Conservation (phyloP, 139 green algal species). For the Eudorina sp. region DNA sequence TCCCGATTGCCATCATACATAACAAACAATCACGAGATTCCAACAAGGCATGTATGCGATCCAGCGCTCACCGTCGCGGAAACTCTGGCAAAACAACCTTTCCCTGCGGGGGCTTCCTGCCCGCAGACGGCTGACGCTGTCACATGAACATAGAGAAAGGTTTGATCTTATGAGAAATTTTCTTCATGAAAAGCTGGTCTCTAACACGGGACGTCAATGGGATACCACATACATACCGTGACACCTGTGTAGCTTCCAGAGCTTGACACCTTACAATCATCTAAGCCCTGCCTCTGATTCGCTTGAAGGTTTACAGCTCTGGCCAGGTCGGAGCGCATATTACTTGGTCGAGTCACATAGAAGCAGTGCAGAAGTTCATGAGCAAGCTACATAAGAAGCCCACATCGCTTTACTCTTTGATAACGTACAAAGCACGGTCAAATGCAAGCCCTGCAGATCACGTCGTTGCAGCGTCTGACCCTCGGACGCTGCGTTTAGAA, state of each 20-base stretch:
- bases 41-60: not conserved
- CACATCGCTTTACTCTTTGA: no score
- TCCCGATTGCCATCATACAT: no score
- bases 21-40: not conserved
- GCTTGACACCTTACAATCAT: not conserved
- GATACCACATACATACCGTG: not conserved
- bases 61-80: not conserved
- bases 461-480: no score
- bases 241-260: not conserved
- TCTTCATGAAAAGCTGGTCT: no score
- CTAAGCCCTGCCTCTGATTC: not conserved
- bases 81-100: constrained; percentile 12
- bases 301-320: constrained; percentile 5
- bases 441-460: no score
- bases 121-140: constrained; percentile 25
- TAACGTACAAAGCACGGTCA: no score
- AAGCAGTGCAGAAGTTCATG: no score
- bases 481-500: no score
- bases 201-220: not conserved
- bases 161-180: no score
- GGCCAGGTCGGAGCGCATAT: not conserved
- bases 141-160: no score
- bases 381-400: no score
- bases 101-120: not conserved
- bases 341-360: no score